These are phyloP conservation scores for Tuber brumale DNA, from an alignment of 495 filamentous ascomycete genomes.

Conservation along the genomic window DNA sequence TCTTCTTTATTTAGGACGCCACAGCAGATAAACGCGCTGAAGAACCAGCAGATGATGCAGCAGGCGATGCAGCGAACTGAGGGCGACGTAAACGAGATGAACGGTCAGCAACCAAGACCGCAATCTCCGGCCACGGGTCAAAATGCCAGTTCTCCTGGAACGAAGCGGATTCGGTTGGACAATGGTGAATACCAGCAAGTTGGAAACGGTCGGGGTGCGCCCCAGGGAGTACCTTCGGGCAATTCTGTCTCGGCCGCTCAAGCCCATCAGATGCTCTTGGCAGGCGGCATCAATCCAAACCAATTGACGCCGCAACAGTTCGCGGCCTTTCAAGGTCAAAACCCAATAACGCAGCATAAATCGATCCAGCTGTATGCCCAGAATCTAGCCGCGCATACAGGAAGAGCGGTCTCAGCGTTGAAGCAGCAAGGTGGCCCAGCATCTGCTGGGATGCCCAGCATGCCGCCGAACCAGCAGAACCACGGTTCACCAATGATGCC, in stretches of 20 bases:
- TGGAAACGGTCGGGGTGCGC: slow-evolving; percentile 67
- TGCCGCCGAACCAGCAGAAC: slow-evolving; percentile 46
- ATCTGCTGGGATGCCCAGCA: slow-evolving; percentile 45
- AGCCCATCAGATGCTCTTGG: slow-evolving; percentile 59
- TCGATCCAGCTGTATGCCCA: slow-evolving; percentile 79
- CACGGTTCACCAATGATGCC: slow-evolving; percentile 79
- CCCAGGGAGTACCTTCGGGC: slow-evolving; percentile 33
- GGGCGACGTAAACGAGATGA: slow-evolving; percentile 73
- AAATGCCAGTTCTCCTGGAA: slow-evolving; percentile 76
- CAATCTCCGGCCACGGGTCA: slow-evolving; percentile 76
- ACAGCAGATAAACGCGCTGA: slow-evolving; percentile 62
- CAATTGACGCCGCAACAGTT: slow-evolving; percentile 71
- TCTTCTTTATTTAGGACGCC: slow-evolving; percentile 48
- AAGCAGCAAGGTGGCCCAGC: slow-evolving; percentile 43
- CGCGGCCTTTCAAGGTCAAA: slow-evolving; percentile 60
- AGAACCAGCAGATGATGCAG: slow-evolving; percentile 57
- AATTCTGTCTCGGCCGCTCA: slow-evolving; percentile 46
- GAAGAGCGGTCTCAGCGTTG: slow-evolving; percentile 35
- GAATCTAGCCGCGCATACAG: slow-evolving; percentile 54
- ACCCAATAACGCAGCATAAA: slow-evolving; percentile 63
- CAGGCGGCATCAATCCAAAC: slow-evolving; percentile 68
- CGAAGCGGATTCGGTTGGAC: slow-evolving; percentile 85
- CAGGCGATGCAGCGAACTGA: slow-evolving; percentile 74
- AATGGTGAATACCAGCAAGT: slow-evolving; percentile 64
- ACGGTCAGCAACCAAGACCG: slow-evolving; percentile 61